phyloP scores from a whole-genome alignment of 2,329 filamentous ascomycete species.

The Colletotrichum sp. region DNA sequence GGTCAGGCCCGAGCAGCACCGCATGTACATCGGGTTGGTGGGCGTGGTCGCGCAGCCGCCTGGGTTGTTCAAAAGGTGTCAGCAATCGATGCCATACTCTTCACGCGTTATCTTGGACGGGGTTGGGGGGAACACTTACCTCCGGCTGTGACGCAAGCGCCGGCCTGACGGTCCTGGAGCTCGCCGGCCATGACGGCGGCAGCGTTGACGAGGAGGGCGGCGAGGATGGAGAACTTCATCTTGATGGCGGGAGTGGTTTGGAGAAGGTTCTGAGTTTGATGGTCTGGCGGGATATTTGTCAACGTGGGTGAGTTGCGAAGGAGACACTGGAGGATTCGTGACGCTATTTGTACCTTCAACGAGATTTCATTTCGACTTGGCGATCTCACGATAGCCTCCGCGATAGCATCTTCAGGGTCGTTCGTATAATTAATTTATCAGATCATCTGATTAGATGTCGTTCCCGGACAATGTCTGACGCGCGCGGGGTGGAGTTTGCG shows the following conservation, averaged over 20 bases:
- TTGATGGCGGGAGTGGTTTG: too few species aligned
- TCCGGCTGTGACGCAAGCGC: not conserved
- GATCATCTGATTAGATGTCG: not conserved
- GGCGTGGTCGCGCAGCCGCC: not conserved
- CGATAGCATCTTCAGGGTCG: fast-evolving
- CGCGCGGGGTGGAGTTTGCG: not conserved
- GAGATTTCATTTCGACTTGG: too few species aligned
- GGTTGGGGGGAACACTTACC: not conserved
- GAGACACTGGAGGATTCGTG: too few species aligned
- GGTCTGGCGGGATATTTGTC: too few species aligned
- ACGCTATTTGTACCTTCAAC: not conserved
- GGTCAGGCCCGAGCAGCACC: not conserved
- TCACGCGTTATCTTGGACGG: too few species aligned
- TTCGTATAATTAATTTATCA: not conserved
- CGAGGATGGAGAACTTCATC: not conserved
- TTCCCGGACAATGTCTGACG: not conserved
- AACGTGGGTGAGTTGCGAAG: too few species aligned
- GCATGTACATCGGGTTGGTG: not conserved
- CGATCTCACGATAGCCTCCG: not conserved
- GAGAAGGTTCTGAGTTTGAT: too few species aligned
- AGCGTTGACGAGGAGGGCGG: not conserved
- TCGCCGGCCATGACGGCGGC: not conserved
- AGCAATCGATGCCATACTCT: too few species aligned
- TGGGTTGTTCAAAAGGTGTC: fast-evolving
- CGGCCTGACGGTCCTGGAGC: not conserved